These are phyloP conservation scores for Taiwanofungus camphoratus DNA, from an alignment of 1,284 basidiomycete species.

Conservation along the genomic window DNA sequence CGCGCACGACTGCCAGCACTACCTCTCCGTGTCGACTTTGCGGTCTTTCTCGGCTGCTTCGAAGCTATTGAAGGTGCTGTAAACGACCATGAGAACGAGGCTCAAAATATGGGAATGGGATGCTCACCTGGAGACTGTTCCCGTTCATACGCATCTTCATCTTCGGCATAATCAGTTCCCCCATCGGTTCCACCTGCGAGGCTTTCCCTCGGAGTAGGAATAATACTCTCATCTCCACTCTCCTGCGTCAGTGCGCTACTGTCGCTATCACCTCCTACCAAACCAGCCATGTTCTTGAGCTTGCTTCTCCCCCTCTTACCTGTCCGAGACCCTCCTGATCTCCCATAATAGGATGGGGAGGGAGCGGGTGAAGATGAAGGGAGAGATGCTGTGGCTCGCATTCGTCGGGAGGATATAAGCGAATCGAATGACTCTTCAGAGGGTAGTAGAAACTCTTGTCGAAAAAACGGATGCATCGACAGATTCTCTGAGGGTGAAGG, in stretches of 20 bases:
- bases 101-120: too few relatives aligned
- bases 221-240: slow-evolving; percentile 62
- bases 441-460: slow-evolving; percentile 60
- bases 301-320: slow-evolving; percentile 25
- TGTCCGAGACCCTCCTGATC: slow-evolving; percentile 33
- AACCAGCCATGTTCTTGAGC: slow-evolving; percentile 50
- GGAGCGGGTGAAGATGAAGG: slow-evolving; percentile 41
- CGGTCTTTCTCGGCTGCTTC: slow-evolving; percentile 13
- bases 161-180: slow-evolving; percentile 59
- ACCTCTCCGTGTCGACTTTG: slow-evolving; percentile 16
- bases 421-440: slow-evolving; percentile 51
- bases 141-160: slow-evolving; percentile 51
- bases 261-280: slow-evolving; percentile 72
- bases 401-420: slow-evolving; percentile 54
- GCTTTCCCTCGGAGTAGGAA: slow-evolving; percentile 52
- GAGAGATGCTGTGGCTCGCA: slow-evolving; percentile 50
- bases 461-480: slow-evolving; percentile 61
- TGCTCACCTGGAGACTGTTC: slow-evolving; percentile 46
- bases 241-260: slow-evolving; percentile 76
- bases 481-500: slow-evolving; percentile 65
- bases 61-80: slow-evolving; percentile 18
- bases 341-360: slow-evolving; percentile 33
- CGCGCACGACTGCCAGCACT: slow-evolving; percentile 15
- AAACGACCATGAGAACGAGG: background rate
- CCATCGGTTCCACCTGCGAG: slow-evolving; percentile 63